Evolutionary conservation across 169 alveolate species (phyloP).

Genomic region (Cystoisospora suis): DNA sequence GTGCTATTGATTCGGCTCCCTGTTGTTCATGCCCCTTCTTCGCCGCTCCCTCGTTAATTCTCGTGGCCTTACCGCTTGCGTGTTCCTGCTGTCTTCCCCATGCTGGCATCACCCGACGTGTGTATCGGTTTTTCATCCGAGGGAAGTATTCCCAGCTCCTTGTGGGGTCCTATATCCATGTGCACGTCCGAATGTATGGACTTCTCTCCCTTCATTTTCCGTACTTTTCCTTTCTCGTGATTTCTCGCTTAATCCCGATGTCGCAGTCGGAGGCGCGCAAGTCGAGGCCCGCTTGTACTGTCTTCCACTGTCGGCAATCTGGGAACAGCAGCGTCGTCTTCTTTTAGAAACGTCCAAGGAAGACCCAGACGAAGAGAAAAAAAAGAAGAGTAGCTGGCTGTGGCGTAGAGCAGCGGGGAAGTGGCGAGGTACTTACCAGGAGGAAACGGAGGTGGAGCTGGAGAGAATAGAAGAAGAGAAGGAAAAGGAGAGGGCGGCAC

Average conservation of each 20-base stretch:
- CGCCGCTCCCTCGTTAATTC: too few relatives aligned
- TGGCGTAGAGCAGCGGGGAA: not conserved
- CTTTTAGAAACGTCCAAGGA: not conserved
- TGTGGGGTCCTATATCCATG: too few relatives aligned
- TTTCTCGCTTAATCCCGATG: not conserved
- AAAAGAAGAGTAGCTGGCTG: not conserved
- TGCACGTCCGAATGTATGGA: too few relatives aligned
- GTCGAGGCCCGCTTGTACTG: slow-evolving; percentile 19
- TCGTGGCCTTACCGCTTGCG: too few relatives aligned
- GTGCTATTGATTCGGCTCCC: too few relatives aligned
- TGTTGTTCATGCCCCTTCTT: too few relatives aligned
- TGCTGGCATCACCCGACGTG: too few relatives aligned
- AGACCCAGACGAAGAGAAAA: not conserved
- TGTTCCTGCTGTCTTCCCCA: too few relatives aligned
- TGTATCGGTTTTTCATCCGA: too few relatives aligned
- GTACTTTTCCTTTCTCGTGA: not conserved
- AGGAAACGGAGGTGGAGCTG: slow-evolving; percentile 1
- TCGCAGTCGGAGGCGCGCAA: slow-evolving; percentile 3
- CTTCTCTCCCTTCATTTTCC: not conserved
- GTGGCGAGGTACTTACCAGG: not conserved
- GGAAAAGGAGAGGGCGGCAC: not conserved
- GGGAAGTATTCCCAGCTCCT: too few relatives aligned
- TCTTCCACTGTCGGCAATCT: not conserved
- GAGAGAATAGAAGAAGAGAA: not conserved
- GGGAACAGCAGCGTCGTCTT: slow-evolving; percentile 12